These are phyloP conservation scores for Erythrobasidium hasegawianum DNA, from an alignment of 1,284 basidiomycete species.

Conservation along the genomic window DNA sequence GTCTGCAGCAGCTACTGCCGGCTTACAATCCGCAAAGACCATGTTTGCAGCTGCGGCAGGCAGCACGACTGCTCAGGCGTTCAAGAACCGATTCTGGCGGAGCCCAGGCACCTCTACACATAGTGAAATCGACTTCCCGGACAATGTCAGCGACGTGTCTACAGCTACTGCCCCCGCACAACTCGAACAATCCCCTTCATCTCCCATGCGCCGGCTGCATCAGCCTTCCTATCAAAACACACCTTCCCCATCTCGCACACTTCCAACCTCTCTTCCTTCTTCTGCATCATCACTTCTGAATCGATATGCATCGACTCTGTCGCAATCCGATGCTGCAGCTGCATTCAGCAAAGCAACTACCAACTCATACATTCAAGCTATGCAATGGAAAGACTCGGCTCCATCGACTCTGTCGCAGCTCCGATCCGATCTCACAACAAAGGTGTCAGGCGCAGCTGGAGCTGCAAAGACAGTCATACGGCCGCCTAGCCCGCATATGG, in stretches of 20 bases:
- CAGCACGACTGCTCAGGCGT: constrained; percentile 14
- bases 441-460: constrained; percentile 26
- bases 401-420: constrained; percentile 20
- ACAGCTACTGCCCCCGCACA: constrained; percentile 12
- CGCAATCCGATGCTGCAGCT: constrained; percentile 23
- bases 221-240: not conserved
- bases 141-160: constrained; percentile 27
- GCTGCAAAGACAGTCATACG: constrained; percentile 26
- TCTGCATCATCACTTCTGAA: constrained; percentile 27
- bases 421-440: constrained; percentile 11
- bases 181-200: constrained; percentile 5
- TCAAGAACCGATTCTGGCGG: constrained; percentile 23
- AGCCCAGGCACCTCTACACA: not conserved
- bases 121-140: constrained; percentile 18
- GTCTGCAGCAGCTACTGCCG: not conserved
- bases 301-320: constrained; percentile 22
- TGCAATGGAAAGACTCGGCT: constrained; percentile 22
- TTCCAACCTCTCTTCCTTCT: constrained; percentile 20
- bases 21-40: constrained; percentile 6
- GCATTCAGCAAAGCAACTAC: constrained; percentile 31
- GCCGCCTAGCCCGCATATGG: constrained; percentile 27
- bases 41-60: constrained; percentile 10
- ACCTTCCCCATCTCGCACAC: not conserved
- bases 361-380: constrained; percentile 29
- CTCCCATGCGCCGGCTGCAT: not conserved